phyloP scores from a whole-genome alignment of 257 asterid genomes.

The Avicennia marina region DNA sequence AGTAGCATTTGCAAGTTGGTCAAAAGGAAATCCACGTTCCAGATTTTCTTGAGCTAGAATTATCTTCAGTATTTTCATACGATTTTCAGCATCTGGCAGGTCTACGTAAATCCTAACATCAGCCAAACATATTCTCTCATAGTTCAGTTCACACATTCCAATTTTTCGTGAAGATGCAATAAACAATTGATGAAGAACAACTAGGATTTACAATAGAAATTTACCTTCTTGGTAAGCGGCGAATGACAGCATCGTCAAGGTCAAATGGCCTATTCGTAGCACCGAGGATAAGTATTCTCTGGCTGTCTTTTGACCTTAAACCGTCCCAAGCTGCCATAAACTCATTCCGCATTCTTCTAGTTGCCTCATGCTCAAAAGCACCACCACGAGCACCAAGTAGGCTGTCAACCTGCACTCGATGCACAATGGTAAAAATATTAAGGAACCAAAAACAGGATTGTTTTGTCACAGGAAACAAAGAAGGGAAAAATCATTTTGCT shows the following conservation, averaged over 20 bases:
- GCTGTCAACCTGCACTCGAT: constrained; percentile 76
- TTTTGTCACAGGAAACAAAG: constrained; percentile 4
- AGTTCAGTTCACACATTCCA: neutral
- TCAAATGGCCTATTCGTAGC: constrained; percentile 99
- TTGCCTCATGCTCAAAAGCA: constrained; percentile 95
- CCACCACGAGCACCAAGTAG: constrained; percentile 99
- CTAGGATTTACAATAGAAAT: neutral
- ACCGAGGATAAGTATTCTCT: constrained; percentile 92
- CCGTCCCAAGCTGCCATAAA: constrained; percentile 99
- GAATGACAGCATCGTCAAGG: constrained; percentile 99
- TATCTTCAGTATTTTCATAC: constrained; percentile 77
- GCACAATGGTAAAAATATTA: neutral
- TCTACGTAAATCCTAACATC: constrained; percentile 80
- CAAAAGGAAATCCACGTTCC: constrained; percentile 58
- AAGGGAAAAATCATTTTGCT: neutral
- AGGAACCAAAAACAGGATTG: constrained; percentile 7
- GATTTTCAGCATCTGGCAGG: constrained; percentile 93
- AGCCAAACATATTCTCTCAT: constrained; percentile 19
- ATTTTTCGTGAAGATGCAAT: neutral
- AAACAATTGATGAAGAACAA: neutral
- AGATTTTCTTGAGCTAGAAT: constrained; percentile 79
- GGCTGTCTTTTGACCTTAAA: constrained; percentile 91
- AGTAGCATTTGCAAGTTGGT: constrained; percentile 84
- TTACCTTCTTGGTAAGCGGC: constrained; percentile 94
- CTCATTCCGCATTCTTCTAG: constrained; percentile 97